These are phyloP conservation scores for Nepenthes gracilis DNA, from an alignment of 148 eudicot species.

Conservation along the genomic window DNA sequence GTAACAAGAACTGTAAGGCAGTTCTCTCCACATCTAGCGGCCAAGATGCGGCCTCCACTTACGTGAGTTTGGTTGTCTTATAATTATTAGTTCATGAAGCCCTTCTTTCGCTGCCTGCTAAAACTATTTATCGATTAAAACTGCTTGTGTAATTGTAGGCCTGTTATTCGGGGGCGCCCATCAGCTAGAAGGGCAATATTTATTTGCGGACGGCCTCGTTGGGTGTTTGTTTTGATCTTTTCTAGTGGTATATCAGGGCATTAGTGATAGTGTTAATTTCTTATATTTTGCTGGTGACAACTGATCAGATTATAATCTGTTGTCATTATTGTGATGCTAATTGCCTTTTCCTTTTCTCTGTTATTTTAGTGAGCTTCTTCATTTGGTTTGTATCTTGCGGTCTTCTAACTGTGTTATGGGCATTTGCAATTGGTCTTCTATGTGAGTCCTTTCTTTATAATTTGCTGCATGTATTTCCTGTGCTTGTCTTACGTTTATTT, in stretches of 20 bases:
- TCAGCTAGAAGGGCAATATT: constrained; percentile 80
- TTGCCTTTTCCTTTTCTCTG: constrained; percentile 4
- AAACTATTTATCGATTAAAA: neutral
- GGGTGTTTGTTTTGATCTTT: constrained; percentile 64
- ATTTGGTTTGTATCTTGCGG: constrained; percentile 93
- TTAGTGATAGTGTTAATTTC: neutral
- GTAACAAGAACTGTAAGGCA: constrained; percentile 82
- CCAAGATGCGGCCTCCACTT: constrained; percentile 97
- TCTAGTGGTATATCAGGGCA: constrained; percentile 39
- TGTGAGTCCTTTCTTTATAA: constrained; percentile 25
- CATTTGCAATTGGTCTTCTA: constrained; percentile 58
- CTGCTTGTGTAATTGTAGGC: constrained; percentile 32
- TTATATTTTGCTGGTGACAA: neutral
- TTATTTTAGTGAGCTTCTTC: constrained; percentile 54
- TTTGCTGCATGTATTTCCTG: neutral
- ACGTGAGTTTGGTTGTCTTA: constrained; percentile 46
- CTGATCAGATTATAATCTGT: neutral
- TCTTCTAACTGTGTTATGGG: constrained; percentile 64
- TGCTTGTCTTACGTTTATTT: neutral
- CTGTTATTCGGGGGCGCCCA: constrained; percentile 98
- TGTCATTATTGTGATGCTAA: constrained; percentile 1
- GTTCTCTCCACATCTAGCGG: constrained; percentile 94
- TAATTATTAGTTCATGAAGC: neutral
- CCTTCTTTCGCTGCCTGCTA: constrained; percentile 9
- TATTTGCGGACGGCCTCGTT: constrained; percentile 92